Evolutionary conservation across 768 basidiomycete genomes (phyloP).

Genomic region (Harrya chromipes): DNA sequence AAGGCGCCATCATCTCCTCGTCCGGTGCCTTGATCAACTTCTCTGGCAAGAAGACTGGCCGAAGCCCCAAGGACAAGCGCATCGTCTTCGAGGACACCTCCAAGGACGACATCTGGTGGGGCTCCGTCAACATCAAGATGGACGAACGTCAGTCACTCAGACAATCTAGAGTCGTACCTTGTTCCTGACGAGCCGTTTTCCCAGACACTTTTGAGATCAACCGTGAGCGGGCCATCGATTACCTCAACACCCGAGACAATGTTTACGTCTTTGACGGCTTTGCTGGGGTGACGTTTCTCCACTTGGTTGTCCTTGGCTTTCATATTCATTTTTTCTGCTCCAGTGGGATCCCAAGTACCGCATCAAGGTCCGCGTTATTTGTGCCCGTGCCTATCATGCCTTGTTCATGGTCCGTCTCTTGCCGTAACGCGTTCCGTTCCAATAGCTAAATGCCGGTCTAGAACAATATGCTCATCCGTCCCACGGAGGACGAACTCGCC

Average conservation of each 20-base stretch:
- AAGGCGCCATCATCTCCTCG: constrained; percentile 96
- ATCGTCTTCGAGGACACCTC: constrained; percentile 97
- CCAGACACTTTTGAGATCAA: constrained; percentile 99
- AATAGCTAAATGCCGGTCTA: constrained; percentile 28
- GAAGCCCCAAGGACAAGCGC: constrained; percentile 98
- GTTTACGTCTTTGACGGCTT: constrained; percentile 98
- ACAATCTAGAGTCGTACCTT: no score
- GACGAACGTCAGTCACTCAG: constrained; percentile 69
- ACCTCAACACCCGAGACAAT: constrained; percentile 96
- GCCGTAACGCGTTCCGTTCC: constrained; percentile 6
- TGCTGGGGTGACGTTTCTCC: constrained; percentile 62
- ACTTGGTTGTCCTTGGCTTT: neutral
- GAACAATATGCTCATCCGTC: constrained; percentile 99
- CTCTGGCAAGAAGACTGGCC: constrained; percentile 98
- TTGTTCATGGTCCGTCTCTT: constrained; percentile 82
- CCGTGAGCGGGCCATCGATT: constrained; percentile 98
- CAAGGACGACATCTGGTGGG: constrained; percentile 99
- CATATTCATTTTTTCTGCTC: constrained; percentile 3
- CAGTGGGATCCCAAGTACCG: constrained; percentile 99
- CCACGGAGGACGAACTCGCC: constrained; percentile 89
- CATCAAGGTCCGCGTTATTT: constrained; percentile 99
- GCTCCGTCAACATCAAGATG: constrained; percentile 98
- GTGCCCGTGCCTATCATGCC: constrained; percentile 97
- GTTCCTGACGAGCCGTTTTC: constrained; percentile 4
- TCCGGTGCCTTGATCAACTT: constrained; percentile 99